Evolutionary conservation across 768 basidiomycete genomes (phyloP), one percentile per base, ranked within the genome.

Genomic region (Coprinellus micaceus): DNA sequence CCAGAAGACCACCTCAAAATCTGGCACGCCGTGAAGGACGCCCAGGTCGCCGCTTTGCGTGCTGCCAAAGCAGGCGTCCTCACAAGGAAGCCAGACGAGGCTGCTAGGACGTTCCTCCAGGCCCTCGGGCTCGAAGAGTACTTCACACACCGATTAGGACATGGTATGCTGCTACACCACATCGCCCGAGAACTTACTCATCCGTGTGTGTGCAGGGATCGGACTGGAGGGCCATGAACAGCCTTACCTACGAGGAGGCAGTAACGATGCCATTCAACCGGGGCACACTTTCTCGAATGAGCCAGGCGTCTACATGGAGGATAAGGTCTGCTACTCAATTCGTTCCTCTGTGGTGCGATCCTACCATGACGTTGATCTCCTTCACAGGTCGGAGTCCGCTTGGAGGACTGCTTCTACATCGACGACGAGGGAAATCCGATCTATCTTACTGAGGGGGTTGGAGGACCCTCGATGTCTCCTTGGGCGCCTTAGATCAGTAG

Each of bases 351-450:
- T 28, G 12, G 36, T 25, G 15, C 22, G 30, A 29, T 19, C 19
- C 15, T 10, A n/a, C 25, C 28, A 9, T 28, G 47, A 49, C 49
- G 2, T 29, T 26, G 24, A 29, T 52, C 36, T 12, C 24, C 7
- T 15, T 30, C 33, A 4, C 47, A 26, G 52, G 28, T 60, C 21
- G 49, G 49, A 12, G 19, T 26, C 17, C 80, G 91, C 43, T 70
- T 95, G 52, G 91, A 94, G 66, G 93, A 94, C 63, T 94, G 91
- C 64, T 87, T 90, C 64, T 86, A 81, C 62, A 79, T 93, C 55
- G 66, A 78, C 53, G 73, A 77, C 9, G 63, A 70, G n/a, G 88
- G 89, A 0, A 61, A 57, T 1, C 72, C 84, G 0, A 71, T 78
- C 28, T 82, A 81, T 69, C 76, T 93, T 26, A 92, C 89, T 0